Evolutionary conservation across 352 stramenopile species (phyloP), one percentile per base, ranked within the genome.

Genomic region (Phytophthora brassicae): DNA sequence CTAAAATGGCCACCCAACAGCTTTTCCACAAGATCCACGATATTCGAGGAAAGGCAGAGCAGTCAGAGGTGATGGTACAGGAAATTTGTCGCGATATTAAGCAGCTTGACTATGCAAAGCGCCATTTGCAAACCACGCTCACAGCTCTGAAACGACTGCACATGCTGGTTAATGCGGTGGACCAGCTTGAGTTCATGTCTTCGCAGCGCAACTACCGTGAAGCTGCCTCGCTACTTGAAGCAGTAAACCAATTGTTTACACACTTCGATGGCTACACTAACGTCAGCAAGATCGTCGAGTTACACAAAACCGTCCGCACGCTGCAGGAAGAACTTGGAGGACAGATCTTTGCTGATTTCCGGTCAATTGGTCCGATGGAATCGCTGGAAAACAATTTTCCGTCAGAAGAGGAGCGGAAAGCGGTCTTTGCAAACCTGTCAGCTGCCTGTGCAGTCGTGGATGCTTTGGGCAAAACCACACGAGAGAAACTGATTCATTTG

Each of bases 21-120:
- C 78, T 99, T 6, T 91, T 95, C 55, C 66, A 85, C 61, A 96
- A 98, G 56, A 98, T 99, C 38, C 71, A 88, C 33, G 84, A 96
- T 35, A 98, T 99, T 35, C 89, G 92, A 67, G 67, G 72, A 23
- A 98, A 99, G 73, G 96, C 97, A 9, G 86, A 97, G 55, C 92
- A 98, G 68, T 97, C 84, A 23, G 97, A 99, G 71, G 70, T 92
- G 39, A 98, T 98, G 78, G 97, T 99, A 9, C 79, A 98, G 53
- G 96, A 99, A 75, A 99, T 99, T 48, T 99, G 96, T 50, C 81
- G 91, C 22, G 97, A 99, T 74, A 99, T 99, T 72, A 99, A 99
- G 74, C 90, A 98, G 55, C 84, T 99, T 9, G 97, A 99, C 86
- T 97, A 95, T 66, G 97, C 97, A 39, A 99, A 99, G 73, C 86